Base-by-base conservation (phyloP, 2,329 filamentous ascomycete species). In the Sporothrix euskadiensis region DNA sequence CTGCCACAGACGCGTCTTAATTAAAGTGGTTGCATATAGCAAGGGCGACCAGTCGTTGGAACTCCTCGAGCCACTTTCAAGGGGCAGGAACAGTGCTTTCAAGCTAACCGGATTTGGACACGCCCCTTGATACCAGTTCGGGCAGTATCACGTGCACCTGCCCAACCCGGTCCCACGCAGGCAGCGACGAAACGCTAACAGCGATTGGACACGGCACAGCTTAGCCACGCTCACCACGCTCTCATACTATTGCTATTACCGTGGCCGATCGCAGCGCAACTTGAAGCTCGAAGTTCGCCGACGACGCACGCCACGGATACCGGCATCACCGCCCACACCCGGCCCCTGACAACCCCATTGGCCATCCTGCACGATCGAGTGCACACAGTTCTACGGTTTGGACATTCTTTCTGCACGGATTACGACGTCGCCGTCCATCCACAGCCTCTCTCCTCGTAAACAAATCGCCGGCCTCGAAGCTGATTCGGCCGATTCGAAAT, bases 11-110 rank as follows among this genome's bases (percentile, higher is more conserved):
- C 76, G 76, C 76, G 76, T 76, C 71, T 9, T 73, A 71, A 73
- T 74, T 76, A 75, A 75, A 77, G 76, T 77, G 76, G 30, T 76
- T 69, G 75, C 76, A 76, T 74, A 61, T 26, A 47, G 26, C 35
- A 72, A 52, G 44, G 52, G 73, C 54, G 19, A 30, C 14, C 35
- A 14, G 39, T n/a, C 26, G 12, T 16, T 65, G 35, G 39, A 26
- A 26, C 26, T 26, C 26, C 26, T 26, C 26, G 26, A 44, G 59
- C 39, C 59, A 65, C 22, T 52, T 52, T 14, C 71, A 63, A 72
- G 63, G 66, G 59, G 66, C 26, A 68, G 35, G 57, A 44, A 19
- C 26, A 19, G 8, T 9, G 30, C 7, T 6, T 44, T 14, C 2
- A 14, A 61, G 47, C 69, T 76, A 74, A 41, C n/a, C 68, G n/a